Evolutionary conservation across 805 yeast genomes (phyloP), one percentile per base, ranked within the genome.

Genomic region (Sungouiella blattae): DNA sequence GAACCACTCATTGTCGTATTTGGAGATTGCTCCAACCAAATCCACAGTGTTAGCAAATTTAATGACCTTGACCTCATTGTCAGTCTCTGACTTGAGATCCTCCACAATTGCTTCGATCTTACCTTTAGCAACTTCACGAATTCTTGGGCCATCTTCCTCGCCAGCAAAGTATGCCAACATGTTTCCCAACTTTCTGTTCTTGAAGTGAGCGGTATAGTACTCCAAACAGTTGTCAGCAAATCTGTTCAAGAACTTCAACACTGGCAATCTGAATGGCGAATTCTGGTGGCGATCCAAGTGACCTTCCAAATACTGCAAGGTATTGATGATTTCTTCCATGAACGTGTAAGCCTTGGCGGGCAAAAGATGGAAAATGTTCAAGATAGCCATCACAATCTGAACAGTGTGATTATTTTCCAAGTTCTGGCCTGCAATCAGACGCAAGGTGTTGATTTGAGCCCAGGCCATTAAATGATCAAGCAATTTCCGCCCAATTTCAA

Each of bases 391-490:
- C 29, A 93, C 87, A 26, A 91, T 85, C 51, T 85, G 83, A 9
- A 94, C 85, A 0, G 88, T 85, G 23, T 79, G 81, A 46, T 89
- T 89, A 45, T 78, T 82, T 21, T 77, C 83, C 37, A 94, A 72
- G 40, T 85, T 95, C 46, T 82, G 87, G 4, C 82, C 80, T 1
- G 96, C 81, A 28, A 86, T 75, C 43, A 80, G 77, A 37, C 87
- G 79, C 26, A 94, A 59, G 1, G 85, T 76, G 18, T 77, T 75
- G 3, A 93, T 87, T 49, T 86, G 89, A 0, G 97, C 95, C 95
- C 96, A 89, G 0, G 97, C 96, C 75, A 82, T 83, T 45, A 93
- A 68, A 60, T 93, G 98, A 53, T 93, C 98, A 21, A 94, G 71
- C 33, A 93, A 64, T 51, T 93, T 93, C 32, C 88, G 75, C 21